These are phyloP conservation scores for Zoysia matrella DNA, from an alignment of 202 grass and related monocot genomes.

Conservation along the genomic window DNA sequence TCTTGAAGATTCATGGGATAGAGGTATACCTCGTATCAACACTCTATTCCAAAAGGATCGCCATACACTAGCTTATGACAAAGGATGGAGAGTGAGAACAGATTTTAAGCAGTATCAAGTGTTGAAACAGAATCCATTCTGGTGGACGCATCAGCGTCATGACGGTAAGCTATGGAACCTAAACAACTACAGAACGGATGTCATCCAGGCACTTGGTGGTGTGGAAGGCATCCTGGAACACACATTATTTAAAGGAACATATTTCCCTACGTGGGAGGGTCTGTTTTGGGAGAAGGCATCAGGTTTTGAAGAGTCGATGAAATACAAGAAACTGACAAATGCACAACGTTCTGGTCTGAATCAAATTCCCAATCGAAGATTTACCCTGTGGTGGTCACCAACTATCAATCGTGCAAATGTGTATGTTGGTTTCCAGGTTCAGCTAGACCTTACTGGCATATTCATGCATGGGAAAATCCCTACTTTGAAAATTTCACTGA, in stretches of 20 bases:
- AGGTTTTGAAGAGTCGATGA: conserved; percentile 99
- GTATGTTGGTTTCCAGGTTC: conserved; percentile 98
- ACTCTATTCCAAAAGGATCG: conserved; percentile 98
- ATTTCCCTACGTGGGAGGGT: conserved; percentile 99
- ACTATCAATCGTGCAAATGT: conserved; percentile 98
- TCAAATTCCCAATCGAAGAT: conserved; percentile 99
- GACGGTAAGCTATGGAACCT: conserved; percentile 98
- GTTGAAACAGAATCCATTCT: conserved; percentile 98
- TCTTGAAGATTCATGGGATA: conserved; percentile 99
- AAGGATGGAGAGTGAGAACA: conserved; percentile 96
- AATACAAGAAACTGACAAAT: conserved; percentile 99
- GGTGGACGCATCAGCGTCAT: conserved; percentile 99
- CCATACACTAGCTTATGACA: conserved; percentile 92
- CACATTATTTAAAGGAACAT: conserved; percentile 99
- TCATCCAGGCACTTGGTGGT: conserved; percentile 99
- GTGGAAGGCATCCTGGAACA: conserved; percentile 98
- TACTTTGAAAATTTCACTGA: conserved; percentile 96
- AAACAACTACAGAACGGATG: conserved; percentile 99
- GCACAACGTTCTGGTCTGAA: conserved; percentile 96
- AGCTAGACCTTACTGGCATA: conserved; percentile 96
- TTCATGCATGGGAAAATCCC: conserved; percentile 99
- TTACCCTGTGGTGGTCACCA: conserved; percentile 99
- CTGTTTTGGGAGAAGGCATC: conserved; percentile 99
- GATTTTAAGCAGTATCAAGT: conserved; percentile 99
- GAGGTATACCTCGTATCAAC: conserved; percentile 98